phyloP scores from a whole-genome alignment of 345 rosid genomes.

The Camelina laxa region DNA sequence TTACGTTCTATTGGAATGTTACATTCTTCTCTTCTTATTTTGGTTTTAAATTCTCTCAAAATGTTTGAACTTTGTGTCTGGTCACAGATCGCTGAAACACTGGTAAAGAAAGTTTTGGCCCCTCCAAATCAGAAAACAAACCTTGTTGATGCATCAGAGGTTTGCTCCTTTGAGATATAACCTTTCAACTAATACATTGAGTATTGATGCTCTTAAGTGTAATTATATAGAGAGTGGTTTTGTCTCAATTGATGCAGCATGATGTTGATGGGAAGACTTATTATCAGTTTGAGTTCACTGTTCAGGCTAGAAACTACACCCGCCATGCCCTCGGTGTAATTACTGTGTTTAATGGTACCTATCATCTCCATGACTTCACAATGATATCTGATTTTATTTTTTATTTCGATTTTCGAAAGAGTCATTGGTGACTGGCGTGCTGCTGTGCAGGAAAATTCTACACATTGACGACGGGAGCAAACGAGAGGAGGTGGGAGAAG shows the following conservation, averaged over 20 bases:
- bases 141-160: conserved; percentile 76
- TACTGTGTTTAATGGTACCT: conserved; percentile 73
- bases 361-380: conserved; percentile 21
- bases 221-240: conserved; percentile 5
- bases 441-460: conserved; percentile 71
- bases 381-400: background rate
- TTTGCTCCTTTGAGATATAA: conserved; percentile 31
- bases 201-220: background rate
- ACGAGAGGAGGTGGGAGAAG: conserved; percentile 91
- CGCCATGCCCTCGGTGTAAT: conserved; percentile 86
- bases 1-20: background rate
- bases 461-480: conserved; percentile 85
- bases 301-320: conserved; percentile 81
- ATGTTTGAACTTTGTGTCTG: conserved; percentile 25
- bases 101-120: conserved; percentile 78
- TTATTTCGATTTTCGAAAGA: background rate
- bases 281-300: conserved; percentile 82
- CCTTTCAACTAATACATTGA: conserved; percentile 3
- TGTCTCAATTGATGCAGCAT: conserved; percentile 57
- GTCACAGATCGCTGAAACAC: conserved; percentile 80
- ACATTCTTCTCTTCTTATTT: background rate
- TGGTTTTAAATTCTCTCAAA: background rate
- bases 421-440: conserved; percentile 1
- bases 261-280: conserved; percentile 79
- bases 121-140: conserved; percentile 85